Percentiles rank a stretch among this genome's conserved stretches.
These are phyloP conservation scores for Mycocentrospora acerina DNA, from an alignment of 2,329 filamentous ascomycete genomes.

Conservation along the genomic window DNA sequence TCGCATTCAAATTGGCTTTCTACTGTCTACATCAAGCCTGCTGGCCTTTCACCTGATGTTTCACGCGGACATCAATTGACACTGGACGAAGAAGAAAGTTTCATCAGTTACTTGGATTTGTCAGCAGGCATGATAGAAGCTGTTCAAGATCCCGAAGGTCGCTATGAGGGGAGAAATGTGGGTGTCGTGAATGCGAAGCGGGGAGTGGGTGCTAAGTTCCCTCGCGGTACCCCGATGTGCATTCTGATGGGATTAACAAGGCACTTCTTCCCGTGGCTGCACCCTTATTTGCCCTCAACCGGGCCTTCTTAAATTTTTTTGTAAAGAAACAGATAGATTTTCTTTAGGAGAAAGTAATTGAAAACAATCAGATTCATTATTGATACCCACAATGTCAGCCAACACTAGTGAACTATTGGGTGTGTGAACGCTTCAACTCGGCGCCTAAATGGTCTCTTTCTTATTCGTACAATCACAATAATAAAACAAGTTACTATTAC, in stretches of 20 bases:
- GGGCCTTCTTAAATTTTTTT: conserved; percentile 2
- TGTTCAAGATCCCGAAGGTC: conserved; percentile 31
- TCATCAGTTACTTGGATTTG: conserved; percentile 48
- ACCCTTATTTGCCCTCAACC: conserved; percentile 32
- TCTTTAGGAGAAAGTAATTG: too few relatives aligned
- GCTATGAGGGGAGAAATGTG: conserved; percentile 19
- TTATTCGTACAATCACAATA: too few relatives aligned
- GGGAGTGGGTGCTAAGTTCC: conserved; percentile 36
- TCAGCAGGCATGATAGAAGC: conserved; percentile 53
- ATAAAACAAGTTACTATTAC: too few relatives aligned
- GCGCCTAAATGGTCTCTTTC: too few relatives aligned
- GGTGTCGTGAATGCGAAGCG: conserved; percentile 32
- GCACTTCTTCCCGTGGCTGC: conserved; percentile 39
- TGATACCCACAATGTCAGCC: too few relatives aligned
- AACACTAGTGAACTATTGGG: too few relatives aligned
- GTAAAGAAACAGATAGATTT: too few relatives aligned
- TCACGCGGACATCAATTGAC: conserved; percentile 46
- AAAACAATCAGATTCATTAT: too few relatives aligned
- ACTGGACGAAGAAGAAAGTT: conserved; percentile 39
- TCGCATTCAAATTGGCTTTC: conserved; percentile 41
- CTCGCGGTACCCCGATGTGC: conserved; percentile 33
- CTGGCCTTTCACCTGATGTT: conserved; percentile 38
- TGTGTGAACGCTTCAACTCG: too few relatives aligned
- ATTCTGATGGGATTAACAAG: conserved; percentile 36
- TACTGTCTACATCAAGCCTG: conserved; percentile 48